Conservation (phyloP, 768 basidiomycete species). For the Cystobasidium tubakii region DNA sequence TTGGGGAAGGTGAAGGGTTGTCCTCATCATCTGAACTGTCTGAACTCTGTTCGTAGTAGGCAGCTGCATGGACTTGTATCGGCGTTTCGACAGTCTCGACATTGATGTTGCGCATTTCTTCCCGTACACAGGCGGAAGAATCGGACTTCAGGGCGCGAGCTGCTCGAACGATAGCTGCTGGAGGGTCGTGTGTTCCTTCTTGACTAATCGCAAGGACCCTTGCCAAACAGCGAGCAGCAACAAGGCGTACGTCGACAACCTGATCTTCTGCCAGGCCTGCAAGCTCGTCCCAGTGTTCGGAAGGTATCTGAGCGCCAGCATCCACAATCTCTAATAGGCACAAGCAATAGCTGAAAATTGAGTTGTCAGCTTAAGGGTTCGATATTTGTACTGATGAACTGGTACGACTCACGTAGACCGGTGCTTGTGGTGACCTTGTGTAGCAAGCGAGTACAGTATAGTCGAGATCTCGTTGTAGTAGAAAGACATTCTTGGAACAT, state of each 20-base stretch:
- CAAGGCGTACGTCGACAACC: conserved; percentile 19
- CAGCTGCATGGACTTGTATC: background rate
- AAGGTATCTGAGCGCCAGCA: background rate
- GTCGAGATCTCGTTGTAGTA: background rate
- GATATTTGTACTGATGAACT: background rate
- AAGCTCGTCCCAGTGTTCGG: background rate
- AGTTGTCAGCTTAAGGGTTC: background rate
- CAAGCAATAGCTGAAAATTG: background rate
- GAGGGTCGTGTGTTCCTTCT: background rate
- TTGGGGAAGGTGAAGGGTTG: background rate
- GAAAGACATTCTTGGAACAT: background rate
- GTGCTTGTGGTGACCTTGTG: conserved; percentile 25
- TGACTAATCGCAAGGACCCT: background rate
- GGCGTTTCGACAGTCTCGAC: background rate
- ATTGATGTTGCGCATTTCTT: background rate
- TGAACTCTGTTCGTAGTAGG: background rate
- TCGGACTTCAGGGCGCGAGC: background rate
- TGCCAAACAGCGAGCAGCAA: conserved; percentile 4
- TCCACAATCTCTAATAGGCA: background rate
- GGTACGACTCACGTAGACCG: background rate
- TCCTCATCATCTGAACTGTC: conserved; percentile 9
- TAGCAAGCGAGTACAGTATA: background rate
- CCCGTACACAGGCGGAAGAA: background rate
- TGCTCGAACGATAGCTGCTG: background rate
- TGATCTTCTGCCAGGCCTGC: conserved; percentile 15